Evolutionary conservation across 2,329 filamentous ascomycete species (phyloP).

Genomic region (Cytospora leucostoma): DNA sequence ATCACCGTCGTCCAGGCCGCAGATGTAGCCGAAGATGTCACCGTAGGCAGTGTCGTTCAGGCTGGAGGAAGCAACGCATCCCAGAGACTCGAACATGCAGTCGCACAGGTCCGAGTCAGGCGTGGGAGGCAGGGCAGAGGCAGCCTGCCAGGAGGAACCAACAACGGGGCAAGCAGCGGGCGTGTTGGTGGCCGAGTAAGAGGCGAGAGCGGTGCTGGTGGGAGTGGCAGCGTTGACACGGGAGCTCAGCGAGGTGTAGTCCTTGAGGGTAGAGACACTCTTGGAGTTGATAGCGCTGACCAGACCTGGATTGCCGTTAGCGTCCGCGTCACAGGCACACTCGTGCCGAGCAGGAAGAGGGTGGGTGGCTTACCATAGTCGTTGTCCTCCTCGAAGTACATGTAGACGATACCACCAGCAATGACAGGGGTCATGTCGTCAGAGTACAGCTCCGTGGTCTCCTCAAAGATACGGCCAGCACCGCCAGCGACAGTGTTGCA

Average conservation of each 20-base stretch:
- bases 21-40: constrained; percentile 73
- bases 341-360: neutral
- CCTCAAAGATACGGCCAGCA: constrained; percentile 75
- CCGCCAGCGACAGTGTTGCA: constrained; percentile 72
- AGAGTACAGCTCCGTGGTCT: constrained; percentile 80
- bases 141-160: constrained; percentile 67
- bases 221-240: constrained; percentile 70
- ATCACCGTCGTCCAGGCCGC: constrained; percentile 51
- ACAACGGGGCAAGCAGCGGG: constrained; percentile 71
- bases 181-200: constrained; percentile 75
- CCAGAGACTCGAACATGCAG: constrained; percentile 78
- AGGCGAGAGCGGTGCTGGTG: constrained; percentile 61
- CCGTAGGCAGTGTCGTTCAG: constrained; percentile 62
- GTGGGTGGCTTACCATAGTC: constrained; percentile 43
- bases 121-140: constrained; percentile 72
- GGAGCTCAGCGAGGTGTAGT: constrained; percentile 73
- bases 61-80: constrained; percentile 65
- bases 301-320: constrained; percentile 54
- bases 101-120: constrained; percentile 78
- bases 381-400: constrained; percentile 93
- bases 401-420: constrained; percentile 97
- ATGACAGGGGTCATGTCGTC: constrained; percentile 81
- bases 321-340: constrained; percentile 30
- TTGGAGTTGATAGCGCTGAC: constrained; percentile 59
- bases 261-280: constrained; percentile 65